Percentiles rank a stretch among this genome's conserved stretches.
phyloP scores from a whole-genome alignment of 2,329 filamentous ascomycete genomes.

The Pseudomassariella vexata region DNA sequence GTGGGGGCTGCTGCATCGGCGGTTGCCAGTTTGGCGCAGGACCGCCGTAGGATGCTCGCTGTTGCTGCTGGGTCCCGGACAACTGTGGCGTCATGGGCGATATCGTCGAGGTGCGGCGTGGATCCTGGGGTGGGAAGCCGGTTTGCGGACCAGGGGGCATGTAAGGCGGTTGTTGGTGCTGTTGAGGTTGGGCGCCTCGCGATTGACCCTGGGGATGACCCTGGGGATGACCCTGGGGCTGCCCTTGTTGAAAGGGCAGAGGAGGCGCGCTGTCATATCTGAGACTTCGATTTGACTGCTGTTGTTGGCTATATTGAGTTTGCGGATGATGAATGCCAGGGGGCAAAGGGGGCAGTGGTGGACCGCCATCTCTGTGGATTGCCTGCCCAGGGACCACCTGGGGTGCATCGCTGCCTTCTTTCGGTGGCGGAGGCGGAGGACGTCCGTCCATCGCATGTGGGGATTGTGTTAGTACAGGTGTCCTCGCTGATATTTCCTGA shows the following conservation, averaged over 20 bases:
- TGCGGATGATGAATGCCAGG: conserved; percentile 20
- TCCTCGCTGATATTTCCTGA: conserved; percentile 49
- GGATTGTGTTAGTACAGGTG: conserved; percentile 27
- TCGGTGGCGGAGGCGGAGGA: conserved; percentile 48
- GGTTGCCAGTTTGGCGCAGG: conserved; percentile 19
- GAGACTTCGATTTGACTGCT: conserved; percentile 20
- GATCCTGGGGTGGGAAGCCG: conserved; percentile 15
- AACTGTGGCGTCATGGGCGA: conserved; percentile 12
- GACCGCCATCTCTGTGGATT: conserved; percentile 17
- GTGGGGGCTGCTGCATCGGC: conserved; percentile 18
- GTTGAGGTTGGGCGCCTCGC: conserved; percentile 14
- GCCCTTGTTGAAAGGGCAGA: conserved; percentile 21
- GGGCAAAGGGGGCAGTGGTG: conserved; percentile 29
- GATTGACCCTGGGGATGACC: conserved; percentile 11
- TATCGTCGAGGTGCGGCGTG: conserved; percentile 12
- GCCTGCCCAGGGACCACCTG: conserved; percentile 26
- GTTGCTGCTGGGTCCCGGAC: no score
- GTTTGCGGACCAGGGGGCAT: conserved; percentile 14
- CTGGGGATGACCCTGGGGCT: conserved; percentile 14
- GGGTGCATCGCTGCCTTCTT: conserved; percentile 37
- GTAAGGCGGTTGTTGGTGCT: conserved; percentile 16
- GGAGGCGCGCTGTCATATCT: conserved; percentile 27
- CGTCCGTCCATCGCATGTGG: conserved; percentile 24
- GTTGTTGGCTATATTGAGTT: conserved; percentile 16
- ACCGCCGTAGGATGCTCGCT: conserved; percentile 12